Percentiles rank a stretch among this genome's conserved stretches.
Conservation (phyloP, 441 rosid genomes). For the Populus hybrid region DNA sequence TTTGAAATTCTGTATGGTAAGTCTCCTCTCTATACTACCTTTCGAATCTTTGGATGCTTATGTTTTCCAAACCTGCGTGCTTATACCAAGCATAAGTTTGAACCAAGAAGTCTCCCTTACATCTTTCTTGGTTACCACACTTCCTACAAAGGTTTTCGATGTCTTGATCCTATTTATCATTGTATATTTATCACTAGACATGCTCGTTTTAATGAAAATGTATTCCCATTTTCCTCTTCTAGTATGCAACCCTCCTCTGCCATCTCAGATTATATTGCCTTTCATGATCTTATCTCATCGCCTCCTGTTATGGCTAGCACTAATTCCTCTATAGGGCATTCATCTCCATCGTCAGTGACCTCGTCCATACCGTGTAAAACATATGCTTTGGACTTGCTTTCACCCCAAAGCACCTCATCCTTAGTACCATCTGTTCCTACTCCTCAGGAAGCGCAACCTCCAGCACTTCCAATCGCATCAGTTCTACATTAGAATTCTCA, state of each 20-base stretch:
- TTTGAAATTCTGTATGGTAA: background rate
- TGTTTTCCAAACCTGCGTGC: background rate
- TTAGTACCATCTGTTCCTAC: rapidly evolving
- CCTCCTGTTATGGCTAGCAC: background rate
- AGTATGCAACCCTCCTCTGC: background rate
- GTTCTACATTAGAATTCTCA: background rate
- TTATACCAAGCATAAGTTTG: background rate
- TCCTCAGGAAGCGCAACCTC: background rate
- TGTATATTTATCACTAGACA: background rate
- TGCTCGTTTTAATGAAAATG: background rate
- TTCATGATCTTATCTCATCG: background rate
- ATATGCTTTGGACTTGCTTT: background rate
- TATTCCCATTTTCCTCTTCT: background rate
- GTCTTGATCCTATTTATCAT: background rate
- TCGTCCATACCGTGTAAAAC: background rate
- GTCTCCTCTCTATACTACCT: background rate
- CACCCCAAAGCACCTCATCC: rapidly evolving
- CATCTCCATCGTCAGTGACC: background rate
- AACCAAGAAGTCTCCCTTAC: background rate
- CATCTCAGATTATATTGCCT: background rate
- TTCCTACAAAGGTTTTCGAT: background rate
- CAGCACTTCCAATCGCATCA: background rate
- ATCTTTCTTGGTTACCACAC: background rate
- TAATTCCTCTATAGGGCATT: rapidly evolving
- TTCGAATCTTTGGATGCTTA: background rate